Evolutionary conservation across 768 basidiomycete genomes (phyloP), one percentile per base, ranked within the genome.

Genomic region (Pholiota molesta): DNA sequence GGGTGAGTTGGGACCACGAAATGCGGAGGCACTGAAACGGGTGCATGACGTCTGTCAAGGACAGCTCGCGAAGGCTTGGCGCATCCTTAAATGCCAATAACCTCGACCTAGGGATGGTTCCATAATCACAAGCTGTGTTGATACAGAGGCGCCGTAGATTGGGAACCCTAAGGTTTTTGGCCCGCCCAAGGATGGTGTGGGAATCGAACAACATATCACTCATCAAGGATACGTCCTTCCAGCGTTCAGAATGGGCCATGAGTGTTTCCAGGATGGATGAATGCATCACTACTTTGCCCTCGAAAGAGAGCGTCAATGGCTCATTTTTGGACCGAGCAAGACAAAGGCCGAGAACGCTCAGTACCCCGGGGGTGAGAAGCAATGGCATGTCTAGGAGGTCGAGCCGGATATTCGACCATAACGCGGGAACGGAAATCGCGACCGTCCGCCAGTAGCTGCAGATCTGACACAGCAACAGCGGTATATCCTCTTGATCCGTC

Each of bases 381-480:
- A n/a, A 29, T 47, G 31, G 23, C 26, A 4, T 26, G 40, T n/a
- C 23, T 35, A 29, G 28, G 39, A 69, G 56, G 37, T 70, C 59
- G 53, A 72, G 29, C 21, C 66, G 59, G 23, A 72, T 62, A 14
- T 55, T 58, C 13, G 65, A 61, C 72, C 72, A 73, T 17, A 72
- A 61, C 21, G 62, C 54, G 14, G 67, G 71, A 14, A 72, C 52
- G 51, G 72, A 72, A 5, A 69, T 45, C 5, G 61, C 45, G 0
- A 69, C 64, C 21, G 60, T 63, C 42, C 72, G 39, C 72, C 72
- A 73, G 55, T 68, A 70, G 63, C 69, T 70, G 62, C 72, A 73
- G 5, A 73, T 66, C 29, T 63, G 45, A 2, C 69, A 68, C 3
- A 73, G 53, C 11, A 63, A 31, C 31, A 6, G 6, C 31, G 31